Base-by-base conservation (phyloP, 225 moss, liverwort and hornwort genomes). In the Pseudisothecium myosuroides region DNA sequence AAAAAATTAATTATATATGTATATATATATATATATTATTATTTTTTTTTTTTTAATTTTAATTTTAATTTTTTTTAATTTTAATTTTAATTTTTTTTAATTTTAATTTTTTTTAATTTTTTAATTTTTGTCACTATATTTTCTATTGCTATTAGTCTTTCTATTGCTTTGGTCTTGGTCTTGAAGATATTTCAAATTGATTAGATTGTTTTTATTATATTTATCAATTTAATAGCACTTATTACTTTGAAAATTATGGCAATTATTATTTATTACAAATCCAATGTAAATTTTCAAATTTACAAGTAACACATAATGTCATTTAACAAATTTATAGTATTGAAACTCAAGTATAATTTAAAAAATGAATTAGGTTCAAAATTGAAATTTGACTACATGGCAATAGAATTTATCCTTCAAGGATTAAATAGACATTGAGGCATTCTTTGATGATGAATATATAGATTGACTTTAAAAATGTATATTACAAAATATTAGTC, bases 321-420 rank as follows among this genome's bases (percentile, higher is more conserved):
- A 3, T 72, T 27, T 3, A 27, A 27, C 27, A 43, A 15, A 27
- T 27, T 27, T 9, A 5, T 43, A 4, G 23, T 39, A 39, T n/a
- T 68, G 1, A 7, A 72, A 43, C 12, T 0, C 0, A 0, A 43
- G 15, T 43, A 41, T 72, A 72, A 27, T 72, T 14, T 0, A 8
- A 3, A 5, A 26, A 15, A 8, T 0, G 15, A 72, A 72, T 72
- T 16, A 3, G 3, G 0, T 72, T 72, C 16, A 27, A 41, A 13
- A 43, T 9, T 43, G 71, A 9, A 27, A 5, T 72, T 43, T 43
- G 5, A 72, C 0, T 43, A 16, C 5, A 27, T 43, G 10, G 3
- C 9, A 43, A 23, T 27, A 1, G 41, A 43, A 41, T 15, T 5
- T 3, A 41, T 71, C 27, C 16, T 71, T 9, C 17, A 10, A 1